phyloP scores from a whole-genome alignment of 1,284 basidiomycete species.

The Cryptococcus floricola region DNA sequence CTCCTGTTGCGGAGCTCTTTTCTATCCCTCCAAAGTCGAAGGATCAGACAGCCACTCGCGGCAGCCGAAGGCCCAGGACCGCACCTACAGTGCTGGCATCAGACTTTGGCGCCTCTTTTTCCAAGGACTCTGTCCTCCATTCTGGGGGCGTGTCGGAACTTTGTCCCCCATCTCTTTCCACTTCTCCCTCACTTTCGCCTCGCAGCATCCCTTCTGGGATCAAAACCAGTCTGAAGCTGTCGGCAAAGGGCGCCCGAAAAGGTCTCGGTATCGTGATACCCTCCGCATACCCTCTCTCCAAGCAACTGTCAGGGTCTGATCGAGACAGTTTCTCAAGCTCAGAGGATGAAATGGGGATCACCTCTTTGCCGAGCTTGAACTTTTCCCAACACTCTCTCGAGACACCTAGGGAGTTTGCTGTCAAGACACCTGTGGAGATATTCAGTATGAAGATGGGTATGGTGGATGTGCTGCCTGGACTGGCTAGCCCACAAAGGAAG shows the following conservation, averaged over 20 bases:
- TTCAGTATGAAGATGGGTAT: background rate
- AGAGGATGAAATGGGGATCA: background rate
- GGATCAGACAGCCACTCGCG: background rate
- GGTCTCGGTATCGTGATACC: conserved; percentile 15
- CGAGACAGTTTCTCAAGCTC: conserved; percentile 9
- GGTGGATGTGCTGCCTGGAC: background rate
- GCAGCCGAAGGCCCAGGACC: conserved; percentile 7
- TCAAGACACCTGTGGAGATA: conserved; percentile 4
- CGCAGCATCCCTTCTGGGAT: background rate
- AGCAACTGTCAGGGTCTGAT: background rate
- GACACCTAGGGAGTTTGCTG: background rate
- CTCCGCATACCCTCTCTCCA: background rate
- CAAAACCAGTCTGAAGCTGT: background rate
- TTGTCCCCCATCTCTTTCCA: background rate
- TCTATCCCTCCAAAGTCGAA: conserved; percentile 1
- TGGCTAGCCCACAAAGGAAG: no score
- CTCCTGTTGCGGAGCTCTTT: background rate
- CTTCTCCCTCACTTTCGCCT: background rate
- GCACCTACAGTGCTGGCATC: conserved; percentile 11
- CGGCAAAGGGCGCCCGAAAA: background rate
- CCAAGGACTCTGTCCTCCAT: background rate
- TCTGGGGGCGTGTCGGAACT: background rate
- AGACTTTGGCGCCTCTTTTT: background rate
- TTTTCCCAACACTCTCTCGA: conserved; percentile 15
- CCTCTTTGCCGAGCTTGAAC: conserved; percentile 9